A percentile compares a stretch with the other conserved stretches of the same genome.
Evolutionary conservation across 176 grass and related monocot species (phyloP).

Genomic region (Leersia perrieri): DNA sequence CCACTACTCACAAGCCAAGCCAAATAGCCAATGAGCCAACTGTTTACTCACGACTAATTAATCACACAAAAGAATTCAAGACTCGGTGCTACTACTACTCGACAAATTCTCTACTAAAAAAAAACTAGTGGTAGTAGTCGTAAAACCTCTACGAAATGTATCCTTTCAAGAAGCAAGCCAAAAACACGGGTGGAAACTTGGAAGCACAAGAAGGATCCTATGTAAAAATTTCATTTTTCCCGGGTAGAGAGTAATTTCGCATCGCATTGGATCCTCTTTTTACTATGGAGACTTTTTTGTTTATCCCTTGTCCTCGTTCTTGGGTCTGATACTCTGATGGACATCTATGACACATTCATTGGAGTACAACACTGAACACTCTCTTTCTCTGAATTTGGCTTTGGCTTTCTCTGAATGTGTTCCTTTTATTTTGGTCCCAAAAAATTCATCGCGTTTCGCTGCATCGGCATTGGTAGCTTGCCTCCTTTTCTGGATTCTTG

Average conservation of each 20-base stretch:
- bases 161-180: background rate
- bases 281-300: background rate
- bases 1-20: background rate
- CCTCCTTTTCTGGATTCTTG: conserved; percentile 15
- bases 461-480: conserved; percentile 9
- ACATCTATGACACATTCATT: conserved; percentile 9
- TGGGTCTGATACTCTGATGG: conserved; percentile 1
- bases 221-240: background rate
- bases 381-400: background rate
- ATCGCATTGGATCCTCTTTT: conserved; percentile 42
- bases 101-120: background rate
- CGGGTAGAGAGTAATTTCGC: background rate
- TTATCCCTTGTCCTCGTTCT: background rate
- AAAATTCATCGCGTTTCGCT: background rate
- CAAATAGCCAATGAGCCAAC: no score
- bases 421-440: background rate
- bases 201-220: conserved; percentile 40
- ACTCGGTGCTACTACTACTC: background rate
- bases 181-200: background rate
- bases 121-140: background rate
- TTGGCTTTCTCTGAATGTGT: background rate
- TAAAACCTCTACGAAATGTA: background rate
- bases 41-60: conserved; percentile 3
- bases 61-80: background rate
- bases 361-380: background rate